These are phyloP conservation scores for Podospora conica DNA, from an alignment of 495 filamentous ascomycete genomes.

Conservation along the genomic window DNA sequence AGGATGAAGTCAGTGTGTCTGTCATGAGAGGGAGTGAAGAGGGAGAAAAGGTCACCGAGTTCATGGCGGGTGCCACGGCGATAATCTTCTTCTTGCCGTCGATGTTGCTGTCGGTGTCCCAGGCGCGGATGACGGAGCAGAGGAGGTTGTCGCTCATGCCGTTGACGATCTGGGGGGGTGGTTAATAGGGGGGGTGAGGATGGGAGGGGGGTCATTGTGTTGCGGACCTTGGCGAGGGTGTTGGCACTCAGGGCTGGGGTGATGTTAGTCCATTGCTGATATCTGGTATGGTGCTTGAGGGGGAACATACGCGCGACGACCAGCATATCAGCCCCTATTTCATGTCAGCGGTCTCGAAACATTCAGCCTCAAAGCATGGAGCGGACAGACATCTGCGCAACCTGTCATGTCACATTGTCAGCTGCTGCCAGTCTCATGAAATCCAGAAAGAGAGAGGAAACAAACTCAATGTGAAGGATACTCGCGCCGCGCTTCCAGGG, in stretches of 20 bases:
- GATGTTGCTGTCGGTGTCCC: constrained; percentile 67
- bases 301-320: constrained; percentile 66
- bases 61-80: constrained; percentile 48
- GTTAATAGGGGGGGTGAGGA: background rate
- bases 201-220: background rate
- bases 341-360: background rate
- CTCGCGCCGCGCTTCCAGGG: constrained; percentile 62
- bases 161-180: constrained; percentile 16
- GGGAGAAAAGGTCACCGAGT: constrained; percentile 22
- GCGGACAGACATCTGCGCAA: constrained; percentile 21
- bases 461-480: constrained; percentile 82
- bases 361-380: background rate
- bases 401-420: constrained; percentile 4
- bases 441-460: constrained; percentile 31
- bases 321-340: constrained; percentile 61
- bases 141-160: constrained; percentile 29
- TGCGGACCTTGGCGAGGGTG: constrained; percentile 74
- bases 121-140: constrained; percentile 63
- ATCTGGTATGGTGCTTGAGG: no score
- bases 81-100: constrained; percentile 52
- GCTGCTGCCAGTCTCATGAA: background rate
- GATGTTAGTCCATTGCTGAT: background rate
- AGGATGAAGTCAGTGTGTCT: background rate
- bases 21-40: background rate
- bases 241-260: constrained; percentile 51